Conservation (phyloP, 495 filamentous ascomycete species). For the Xylaria palmicola region DNA sequence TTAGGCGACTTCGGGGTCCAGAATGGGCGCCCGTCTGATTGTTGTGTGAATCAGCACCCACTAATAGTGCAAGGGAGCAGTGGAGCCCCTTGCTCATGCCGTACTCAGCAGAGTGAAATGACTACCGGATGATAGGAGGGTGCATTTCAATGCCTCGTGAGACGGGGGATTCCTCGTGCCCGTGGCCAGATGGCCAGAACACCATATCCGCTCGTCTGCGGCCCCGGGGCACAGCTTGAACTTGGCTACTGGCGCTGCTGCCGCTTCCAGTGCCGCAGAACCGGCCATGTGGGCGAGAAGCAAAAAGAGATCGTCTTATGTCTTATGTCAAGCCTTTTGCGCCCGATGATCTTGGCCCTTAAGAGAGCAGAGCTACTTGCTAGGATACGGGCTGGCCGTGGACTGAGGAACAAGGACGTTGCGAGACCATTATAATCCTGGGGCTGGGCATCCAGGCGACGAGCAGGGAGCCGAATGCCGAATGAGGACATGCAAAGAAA, state of each 20-base stretch:
- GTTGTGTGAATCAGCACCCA: conserved; percentile 6
- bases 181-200: not conserved
- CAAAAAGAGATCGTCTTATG: not conserved
- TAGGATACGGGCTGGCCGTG: not conserved
- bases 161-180: not conserved
- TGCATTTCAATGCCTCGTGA: conserved; percentile 1
- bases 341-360: conserved; percentile 4
- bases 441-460: conserved; percentile 1
- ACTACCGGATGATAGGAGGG: conserved; percentile 1
- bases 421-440: conserved; percentile 13
- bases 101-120: not conserved
- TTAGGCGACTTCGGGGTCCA: too few relatives aligned
- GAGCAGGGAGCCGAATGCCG: not conserved
- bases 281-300: not conserved
- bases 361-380: conserved; percentile 7
- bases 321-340: not conserved
- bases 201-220: not conserved
- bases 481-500: not conserved
- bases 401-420: not conserved
- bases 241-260: not conserved
- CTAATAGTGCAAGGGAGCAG: conserved; percentile 2
- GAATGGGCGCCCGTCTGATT: too few relatives aligned
- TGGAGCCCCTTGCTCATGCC: conserved; percentile 9
- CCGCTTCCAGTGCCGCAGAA: not conserved
- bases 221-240: not conserved